Evolutionary conservation across 2,329 filamentous ascomycete species (phyloP).

Genomic region (Aspergillus tamarii): DNA sequence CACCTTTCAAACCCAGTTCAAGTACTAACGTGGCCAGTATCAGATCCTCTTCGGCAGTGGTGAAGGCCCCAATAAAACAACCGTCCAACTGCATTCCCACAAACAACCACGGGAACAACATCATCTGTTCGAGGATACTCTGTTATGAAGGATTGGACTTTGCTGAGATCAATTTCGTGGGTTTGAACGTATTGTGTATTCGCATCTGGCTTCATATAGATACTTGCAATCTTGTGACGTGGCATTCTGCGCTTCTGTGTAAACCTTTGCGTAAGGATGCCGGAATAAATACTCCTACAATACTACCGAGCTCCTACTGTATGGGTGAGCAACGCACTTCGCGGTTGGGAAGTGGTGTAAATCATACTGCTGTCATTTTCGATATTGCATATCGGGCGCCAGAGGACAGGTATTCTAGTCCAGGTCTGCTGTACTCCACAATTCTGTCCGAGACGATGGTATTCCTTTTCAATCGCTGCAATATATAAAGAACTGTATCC

Average conservation of each 20-base stretch:
- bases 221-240: slow-evolving; percentile 33
- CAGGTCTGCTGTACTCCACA: slow-evolving; percentile 51
- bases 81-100: slow-evolving; percentile 43
- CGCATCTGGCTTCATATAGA: slow-evolving; percentile 47
- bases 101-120: slow-evolving; percentile 46
- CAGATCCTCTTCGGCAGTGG: slow-evolving; percentile 51
- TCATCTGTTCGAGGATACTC: slow-evolving; percentile 49
- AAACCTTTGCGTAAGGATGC: slow-evolving; percentile 40
- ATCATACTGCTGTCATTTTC: slow-evolving; percentile 49
- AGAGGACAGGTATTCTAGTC: slow-evolving; percentile 41
- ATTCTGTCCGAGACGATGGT: slow-evolving; percentile 50
- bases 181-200: slow-evolving; percentile 44
- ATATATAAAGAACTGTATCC: slow-evolving; percentile 51
- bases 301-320: slow-evolving; percentile 45
- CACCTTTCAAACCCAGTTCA: slow-evolving; percentile 39
- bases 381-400: slow-evolving; percentile 53
- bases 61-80: slow-evolving; percentile 53
- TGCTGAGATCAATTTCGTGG: slow-evolving; percentile 42
- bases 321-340: background rate
- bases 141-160: slow-evolving; percentile 45
- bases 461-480: slow-evolving; percentile 50
- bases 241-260: slow-evolving; percentile 38
- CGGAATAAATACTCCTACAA: slow-evolving; percentile 48
- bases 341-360: background rate
- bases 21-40: slow-evolving; percentile 49